Percentiles rank a stretch among this genome's conserved stretches.
Conservation (phyloP, 2,329 filamentous ascomycete species). For the Cladosporium sphaerospermum region DNA sequence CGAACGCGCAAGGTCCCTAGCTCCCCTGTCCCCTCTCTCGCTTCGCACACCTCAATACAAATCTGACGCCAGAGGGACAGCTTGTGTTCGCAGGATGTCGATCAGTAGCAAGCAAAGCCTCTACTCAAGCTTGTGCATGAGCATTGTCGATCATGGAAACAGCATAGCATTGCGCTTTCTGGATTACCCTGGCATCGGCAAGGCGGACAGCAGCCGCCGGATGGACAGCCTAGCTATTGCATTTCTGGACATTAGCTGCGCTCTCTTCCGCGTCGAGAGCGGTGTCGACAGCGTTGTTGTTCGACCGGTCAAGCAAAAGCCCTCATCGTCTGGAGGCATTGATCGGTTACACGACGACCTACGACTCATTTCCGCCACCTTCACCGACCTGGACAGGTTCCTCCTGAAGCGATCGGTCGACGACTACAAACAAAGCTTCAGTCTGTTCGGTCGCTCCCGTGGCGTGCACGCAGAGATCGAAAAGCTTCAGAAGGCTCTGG, state of each 20-base stretch:
- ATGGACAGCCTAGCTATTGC: slow-evolving; percentile 53
- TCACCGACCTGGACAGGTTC: slow-evolving; percentile 49
- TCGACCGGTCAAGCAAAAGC: too few relatives aligned
- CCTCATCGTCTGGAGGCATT: too few relatives aligned
- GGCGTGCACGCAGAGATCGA: slow-evolving; percentile 46
- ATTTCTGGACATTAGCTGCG: slow-evolving; percentile 61
- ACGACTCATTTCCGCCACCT: slow-evolving; percentile 54
- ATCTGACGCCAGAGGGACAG: too few relatives aligned
- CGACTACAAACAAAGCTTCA: slow-evolving; percentile 56
- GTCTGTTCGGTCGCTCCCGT: slow-evolving; percentile 19
- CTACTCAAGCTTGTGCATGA: slow-evolving; percentile 41
- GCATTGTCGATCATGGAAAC: slow-evolving; percentile 55
- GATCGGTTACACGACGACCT: slow-evolving; percentile 36
- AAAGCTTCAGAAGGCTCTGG: slow-evolving; percentile 53
- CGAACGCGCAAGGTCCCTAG: too few relatives aligned
- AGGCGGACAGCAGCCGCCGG: background rate
- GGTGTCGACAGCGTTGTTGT: slow-evolving; percentile 39
- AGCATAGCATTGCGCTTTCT: slow-evolving; percentile 59
- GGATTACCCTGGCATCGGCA: slow-evolving; percentile 54
- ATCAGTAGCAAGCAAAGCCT: background rate
- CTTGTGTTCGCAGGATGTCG: background rate
- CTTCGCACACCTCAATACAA: too few relatives aligned
- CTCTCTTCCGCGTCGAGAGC: slow-evolving; percentile 62
- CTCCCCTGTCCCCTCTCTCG: too few relatives aligned
- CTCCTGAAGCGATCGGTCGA: slow-evolving; percentile 27